Conservation (phyloP, 2,329 filamentous ascomycete species). For the Stemphylium lycopersici region DNA sequence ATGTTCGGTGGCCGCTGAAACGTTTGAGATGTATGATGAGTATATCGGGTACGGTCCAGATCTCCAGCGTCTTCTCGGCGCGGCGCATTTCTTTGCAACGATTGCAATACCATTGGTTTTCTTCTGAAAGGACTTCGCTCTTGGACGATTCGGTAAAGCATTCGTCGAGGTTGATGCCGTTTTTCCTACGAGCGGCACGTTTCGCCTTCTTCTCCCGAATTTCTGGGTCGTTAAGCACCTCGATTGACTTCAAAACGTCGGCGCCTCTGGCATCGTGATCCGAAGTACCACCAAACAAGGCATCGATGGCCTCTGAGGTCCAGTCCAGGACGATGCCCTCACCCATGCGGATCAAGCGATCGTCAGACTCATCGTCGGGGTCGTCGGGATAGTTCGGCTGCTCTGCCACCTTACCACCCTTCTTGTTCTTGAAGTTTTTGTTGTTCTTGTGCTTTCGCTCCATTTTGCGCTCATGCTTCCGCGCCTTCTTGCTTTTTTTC, state of each 20-base stretch:
- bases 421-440: constrained; percentile 44
- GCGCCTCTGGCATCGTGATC: constrained; percentile 62
- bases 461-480: constrained; percentile 37
- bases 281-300: constrained; percentile 64
- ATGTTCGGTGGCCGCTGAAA: constrained; percentile 82
- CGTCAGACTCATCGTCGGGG: constrained; percentile 53
- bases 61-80: constrained; percentile 93
- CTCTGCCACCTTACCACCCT: constrained; percentile 34
- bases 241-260: constrained; percentile 64
- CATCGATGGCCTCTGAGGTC: constrained; percentile 71
- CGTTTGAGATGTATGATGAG: constrained; percentile 94
- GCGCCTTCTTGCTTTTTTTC: constrained; percentile 43
- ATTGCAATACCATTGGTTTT: constrained; percentile 97
- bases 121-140: constrained; percentile 89
- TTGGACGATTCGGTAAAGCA: constrained; percentile 95
- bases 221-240: constrained; percentile 62
- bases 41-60: constrained; percentile 97
- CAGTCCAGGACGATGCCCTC: constrained; percentile 91
- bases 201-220: constrained; percentile 68
- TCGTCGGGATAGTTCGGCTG: constrained; percentile 40
- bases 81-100: constrained; percentile 92
- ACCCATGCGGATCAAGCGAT: constrained; percentile 75
- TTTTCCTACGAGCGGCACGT: constrained; percentile 70
- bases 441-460: constrained; percentile 40
- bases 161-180: constrained; percentile 83